Evolutionary conservation across 1,284 basidiomycete species (phyloP), one percentile per base, ranked within the genome.

Genomic region (Fomitopsis pinicola): DNA sequence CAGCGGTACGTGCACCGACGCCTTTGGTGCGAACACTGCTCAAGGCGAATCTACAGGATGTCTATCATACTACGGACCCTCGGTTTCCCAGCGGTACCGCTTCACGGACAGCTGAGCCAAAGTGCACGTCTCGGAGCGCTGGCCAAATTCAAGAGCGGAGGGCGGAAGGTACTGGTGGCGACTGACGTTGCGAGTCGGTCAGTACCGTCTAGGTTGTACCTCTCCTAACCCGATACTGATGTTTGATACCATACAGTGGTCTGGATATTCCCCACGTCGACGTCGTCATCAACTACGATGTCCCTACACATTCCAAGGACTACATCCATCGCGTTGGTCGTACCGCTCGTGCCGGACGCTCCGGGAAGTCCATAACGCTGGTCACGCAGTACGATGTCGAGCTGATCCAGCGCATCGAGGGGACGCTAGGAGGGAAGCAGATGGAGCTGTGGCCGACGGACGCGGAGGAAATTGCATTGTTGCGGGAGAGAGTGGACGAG

Each of bases 301-400:
- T 98, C 64, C 97, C 97, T 1, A 94, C 95, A 6, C 94, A 99
- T 75, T 98, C 96, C 33, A 99, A 99, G 79, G 97, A 99, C 76
- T 99, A 99, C 75, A 98, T 99, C 61, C 97, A 99, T 74, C 88
- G 97, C 60, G 97, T 99, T 19, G 97, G 97, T 40, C 88, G 97
- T 65, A 99, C 97, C 36, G 97, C 97, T 2, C 90, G 97, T 73
- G 97, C 97, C 0, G 97, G 97, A 15, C 86, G 97, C 46, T 88
- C 94, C 1, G 97, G 97, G 46, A 98, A 98, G 77, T 91, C 94
- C 1, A 92, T 99, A 67, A 98, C 97, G 12, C 82, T 99, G 26
- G 95, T 98, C 12, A 96, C 97, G 1, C 97, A 99, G 77, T 99
- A 99, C 75, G 97, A 99, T 69, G 95, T 99, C 61, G 97, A 99